Evolutionary conservation across 1,284 basidiomycete species (phyloP).

Genomic region (Crocinoboletus sp.): DNA sequence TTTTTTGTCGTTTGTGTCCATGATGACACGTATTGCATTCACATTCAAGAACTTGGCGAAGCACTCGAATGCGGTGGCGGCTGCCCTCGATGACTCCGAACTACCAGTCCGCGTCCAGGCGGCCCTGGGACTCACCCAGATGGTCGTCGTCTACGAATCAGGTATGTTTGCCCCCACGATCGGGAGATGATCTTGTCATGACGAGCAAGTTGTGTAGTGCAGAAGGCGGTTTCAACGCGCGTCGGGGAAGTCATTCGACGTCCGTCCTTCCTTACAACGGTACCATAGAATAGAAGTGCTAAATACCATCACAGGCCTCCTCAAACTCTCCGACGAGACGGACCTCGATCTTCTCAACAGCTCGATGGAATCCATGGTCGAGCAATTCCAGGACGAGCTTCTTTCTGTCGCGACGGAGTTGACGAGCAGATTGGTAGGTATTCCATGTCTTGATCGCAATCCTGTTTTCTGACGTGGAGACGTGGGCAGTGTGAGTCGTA

Average conservation of each 20-base stretch:
- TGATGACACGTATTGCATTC: background rate
- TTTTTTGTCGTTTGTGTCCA: background rate
- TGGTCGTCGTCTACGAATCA: constrained; percentile 63
- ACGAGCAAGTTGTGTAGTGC: constrained; percentile 43
- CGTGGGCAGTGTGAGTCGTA: constrained; percentile 70
- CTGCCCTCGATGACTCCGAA: constrained; percentile 67
- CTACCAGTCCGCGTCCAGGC: constrained; percentile 86
- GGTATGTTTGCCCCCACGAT: constrained; percentile 38
- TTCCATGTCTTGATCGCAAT: background rate
- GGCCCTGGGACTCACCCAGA: constrained; percentile 74
- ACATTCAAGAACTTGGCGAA: constrained; percentile 55
- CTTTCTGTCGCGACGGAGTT: constrained; percentile 85
- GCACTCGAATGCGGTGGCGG: constrained; percentile 59
- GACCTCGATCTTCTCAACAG: constrained; percentile 83
- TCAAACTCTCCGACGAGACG: constrained; percentile 86
- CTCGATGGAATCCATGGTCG: constrained; percentile 84
- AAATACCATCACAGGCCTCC: constrained; percentile 49
- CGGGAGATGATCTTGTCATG: background rate
- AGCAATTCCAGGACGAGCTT: constrained; percentile 80
- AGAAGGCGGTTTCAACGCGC: constrained; percentile 67
- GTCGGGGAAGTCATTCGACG: constrained; percentile 88
- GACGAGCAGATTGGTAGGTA: constrained; percentile 67
- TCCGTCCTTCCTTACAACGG: constrained; percentile 27
- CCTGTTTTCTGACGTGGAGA: background rate
- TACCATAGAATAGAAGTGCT: background rate